Conservation (phyloP, 768 basidiomycete genomes). For the Mycena sanguinolenta region DNA sequence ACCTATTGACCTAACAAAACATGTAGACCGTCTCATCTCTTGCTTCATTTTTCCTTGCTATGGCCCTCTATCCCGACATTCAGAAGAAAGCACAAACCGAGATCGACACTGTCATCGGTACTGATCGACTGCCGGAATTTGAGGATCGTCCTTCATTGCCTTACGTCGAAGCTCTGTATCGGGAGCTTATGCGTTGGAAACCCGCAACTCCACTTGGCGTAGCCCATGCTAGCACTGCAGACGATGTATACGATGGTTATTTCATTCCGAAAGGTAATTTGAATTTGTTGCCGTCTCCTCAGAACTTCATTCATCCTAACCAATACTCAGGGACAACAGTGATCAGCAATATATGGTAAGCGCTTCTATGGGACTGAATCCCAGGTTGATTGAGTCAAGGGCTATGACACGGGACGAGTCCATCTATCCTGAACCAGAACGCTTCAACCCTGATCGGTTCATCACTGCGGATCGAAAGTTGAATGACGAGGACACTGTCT, state of each 20-base stretch:
- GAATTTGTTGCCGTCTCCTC: too few species aligned
- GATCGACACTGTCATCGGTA: too few species aligned
- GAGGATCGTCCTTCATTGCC: slow-evolving; percentile 40
- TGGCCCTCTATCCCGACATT: too few species aligned
- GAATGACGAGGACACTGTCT: slow-evolving; percentile 17
- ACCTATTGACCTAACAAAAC: slow-evolving; percentile 13
- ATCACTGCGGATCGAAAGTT: slow-evolving; percentile 34
- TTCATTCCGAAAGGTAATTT: too few species aligned
- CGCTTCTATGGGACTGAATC: slow-evolving; percentile 27
- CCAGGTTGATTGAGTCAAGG: slow-evolving; percentile 24
- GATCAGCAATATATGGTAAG: too few species aligned
- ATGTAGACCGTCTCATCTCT: slow-evolving; percentile 41
- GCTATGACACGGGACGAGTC: slow-evolving; percentile 45
- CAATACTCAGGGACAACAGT: too few species aligned
- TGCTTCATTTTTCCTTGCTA: slow-evolving; percentile 43
- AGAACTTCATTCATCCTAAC: too few species aligned
- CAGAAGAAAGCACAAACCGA: too few species aligned
- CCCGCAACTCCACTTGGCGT: too few species aligned
- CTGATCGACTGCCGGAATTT: too few species aligned
- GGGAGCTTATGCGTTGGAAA: slow-evolving; percentile 37
- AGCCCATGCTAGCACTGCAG: too few species aligned
- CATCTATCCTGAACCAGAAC: slow-evolving; percentile 44
- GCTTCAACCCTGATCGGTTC: slow-evolving; percentile 47
- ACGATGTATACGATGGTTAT: too few species aligned
- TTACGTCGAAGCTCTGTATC: slow-evolving; percentile 33